Base-by-base conservation (phyloP, 768 basidiomycete species). In the Pleurotus cornucopiae region DNA sequence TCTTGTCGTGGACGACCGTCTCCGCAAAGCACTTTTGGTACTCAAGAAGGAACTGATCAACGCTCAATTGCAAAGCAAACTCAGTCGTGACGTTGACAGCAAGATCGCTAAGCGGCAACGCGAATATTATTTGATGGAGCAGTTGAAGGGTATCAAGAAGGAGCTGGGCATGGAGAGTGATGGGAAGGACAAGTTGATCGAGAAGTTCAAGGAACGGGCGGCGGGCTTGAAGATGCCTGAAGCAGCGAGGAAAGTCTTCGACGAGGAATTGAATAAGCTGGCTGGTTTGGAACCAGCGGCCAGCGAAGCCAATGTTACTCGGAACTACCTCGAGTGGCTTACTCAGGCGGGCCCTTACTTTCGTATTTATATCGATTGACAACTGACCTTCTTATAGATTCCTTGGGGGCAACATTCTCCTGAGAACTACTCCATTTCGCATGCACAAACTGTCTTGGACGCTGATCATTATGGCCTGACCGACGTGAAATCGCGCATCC, bases 11-110 rank as follows among this genome's bases (percentile, higher is more conserved):
- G 91, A 93, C 53, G 94, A 96, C 60, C 80, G 97, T 14, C 76
- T 98, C 9, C 88, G 90, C 60, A 94, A 94, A 71, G 89, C 94
- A 0, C 75, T 98, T 6, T 73, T 94, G 25, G 93, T 98, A 1
- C 79, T 99, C 60, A 98, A 98, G 80, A 98, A 98, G 71, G 97
- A 98, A 68, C 80, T 98, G 30, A 97, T 98, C 69, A 98, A 98
- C 62, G 94, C 94, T 0, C 94, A 98, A 67, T 73, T 98, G 49
- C 96, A 97, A 71, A 86, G 83, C 64, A 97, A 96, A 72, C 88
- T 98, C 56, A 85, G 88, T 1, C 80, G 91, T 14, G 95, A 98
- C 63, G 94, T 98, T 1, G 94, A 98, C 66, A 84, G 76, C 76
- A 97, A 94, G 75, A 94, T 98, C 58, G 92, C 92, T 9, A 95